A percentile compares a stretch with the other conserved stretches of the same genome.
Evolutionary conservation across 768 basidiomycete genomes (phyloP).

Genomic region (Russula emetica): DNA sequence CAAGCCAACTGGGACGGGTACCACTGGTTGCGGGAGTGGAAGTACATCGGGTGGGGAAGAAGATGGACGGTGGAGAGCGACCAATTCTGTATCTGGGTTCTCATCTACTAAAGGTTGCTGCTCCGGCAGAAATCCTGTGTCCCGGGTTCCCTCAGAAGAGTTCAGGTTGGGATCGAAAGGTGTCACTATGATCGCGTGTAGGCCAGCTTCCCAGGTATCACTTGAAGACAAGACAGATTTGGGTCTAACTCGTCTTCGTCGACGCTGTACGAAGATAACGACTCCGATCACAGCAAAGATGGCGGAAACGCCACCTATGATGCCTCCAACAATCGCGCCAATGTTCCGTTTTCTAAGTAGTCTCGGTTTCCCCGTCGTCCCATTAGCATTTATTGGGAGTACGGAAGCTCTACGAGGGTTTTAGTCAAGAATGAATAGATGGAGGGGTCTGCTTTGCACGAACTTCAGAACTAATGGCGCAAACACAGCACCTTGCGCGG

Average conservation of each 20-base stretch:
- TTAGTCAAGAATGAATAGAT: not conserved
- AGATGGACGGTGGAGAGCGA: not conserved
- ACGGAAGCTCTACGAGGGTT: not conserved
- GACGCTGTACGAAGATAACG: constrained; percentile 7
- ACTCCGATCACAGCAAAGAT: constrained; percentile 7
- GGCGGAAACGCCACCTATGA: constrained; percentile 17
- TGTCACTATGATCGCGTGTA: not conserved
- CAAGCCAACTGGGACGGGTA: constrained; percentile 4
- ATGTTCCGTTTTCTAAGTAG: not conserved
- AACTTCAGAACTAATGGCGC: constrained; percentile 30
- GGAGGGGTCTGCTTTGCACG: not conserved
- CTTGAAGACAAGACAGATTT: not conserved
- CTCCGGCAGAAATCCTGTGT: not conserved
- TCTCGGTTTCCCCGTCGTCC: not conserved
- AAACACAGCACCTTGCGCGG: constrained; percentile 30
- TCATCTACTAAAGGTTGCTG: not conserved
- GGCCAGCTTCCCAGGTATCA: not conserved
- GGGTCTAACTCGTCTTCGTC: not conserved
- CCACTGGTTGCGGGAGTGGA: too few relatives aligned
- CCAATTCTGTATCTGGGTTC: not conserved
- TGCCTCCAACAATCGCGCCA: constrained; percentile 23
- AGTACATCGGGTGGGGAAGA: not conserved
- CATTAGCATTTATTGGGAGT: not conserved
- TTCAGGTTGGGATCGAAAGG: not conserved
- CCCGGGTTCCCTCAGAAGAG: not conserved